These are phyloP conservation scores for Aspergillus affinis DNA, from an alignment of 495 filamentous ascomycete species.

Conservation along the genomic window DNA sequence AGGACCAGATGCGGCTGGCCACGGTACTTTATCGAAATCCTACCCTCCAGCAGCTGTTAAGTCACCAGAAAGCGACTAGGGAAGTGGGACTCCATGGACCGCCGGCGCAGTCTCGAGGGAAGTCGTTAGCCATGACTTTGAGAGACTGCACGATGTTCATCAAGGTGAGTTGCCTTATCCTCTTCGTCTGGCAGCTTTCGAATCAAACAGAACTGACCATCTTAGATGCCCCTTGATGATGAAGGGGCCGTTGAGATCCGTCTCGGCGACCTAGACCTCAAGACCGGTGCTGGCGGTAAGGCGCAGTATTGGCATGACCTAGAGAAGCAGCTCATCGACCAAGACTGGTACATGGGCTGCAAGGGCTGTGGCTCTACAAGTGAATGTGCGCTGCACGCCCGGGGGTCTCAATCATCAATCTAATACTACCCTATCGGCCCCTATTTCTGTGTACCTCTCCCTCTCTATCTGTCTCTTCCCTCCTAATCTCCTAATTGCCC, in stretches of 20 bases:
- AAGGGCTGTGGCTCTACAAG: conserved; percentile 28
- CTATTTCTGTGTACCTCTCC: conserved; percentile 1
- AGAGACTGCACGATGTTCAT: conserved; percentile 86
- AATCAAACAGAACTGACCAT: conserved; percentile 5
- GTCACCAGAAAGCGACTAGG: conserved; percentile 32
- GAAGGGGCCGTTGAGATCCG: conserved; percentile 62
- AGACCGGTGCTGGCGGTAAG: conserved; percentile 68
- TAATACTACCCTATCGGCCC: not conserved
- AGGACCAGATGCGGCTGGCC: conserved; percentile 37
- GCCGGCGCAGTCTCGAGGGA: conserved; percentile 28
- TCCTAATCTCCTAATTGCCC: not conserved
- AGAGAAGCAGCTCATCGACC: conserved; percentile 62
- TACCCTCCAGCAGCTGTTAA: conserved; percentile 34
- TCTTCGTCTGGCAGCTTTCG: not conserved
- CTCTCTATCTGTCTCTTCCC: not conserved
- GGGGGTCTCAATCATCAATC: conserved; percentile 11
- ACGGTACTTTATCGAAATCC: conserved; percentile 36
- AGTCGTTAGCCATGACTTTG: conserved; percentile 75
- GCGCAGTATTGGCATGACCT: conserved; percentile 67
- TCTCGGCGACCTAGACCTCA: conserved; percentile 86
- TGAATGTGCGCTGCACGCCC: conserved; percentile 34
- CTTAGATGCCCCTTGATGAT: conserved; percentile 32
- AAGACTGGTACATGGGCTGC: conserved; percentile 69
- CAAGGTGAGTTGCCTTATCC: conserved; percentile 41
- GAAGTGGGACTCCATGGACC: conserved; percentile 43